Evolutionary conservation across 148 eudicot species (phyloP), one percentile per base, ranked within the genome.

Genomic region (Nyssa sinensis): DNA sequence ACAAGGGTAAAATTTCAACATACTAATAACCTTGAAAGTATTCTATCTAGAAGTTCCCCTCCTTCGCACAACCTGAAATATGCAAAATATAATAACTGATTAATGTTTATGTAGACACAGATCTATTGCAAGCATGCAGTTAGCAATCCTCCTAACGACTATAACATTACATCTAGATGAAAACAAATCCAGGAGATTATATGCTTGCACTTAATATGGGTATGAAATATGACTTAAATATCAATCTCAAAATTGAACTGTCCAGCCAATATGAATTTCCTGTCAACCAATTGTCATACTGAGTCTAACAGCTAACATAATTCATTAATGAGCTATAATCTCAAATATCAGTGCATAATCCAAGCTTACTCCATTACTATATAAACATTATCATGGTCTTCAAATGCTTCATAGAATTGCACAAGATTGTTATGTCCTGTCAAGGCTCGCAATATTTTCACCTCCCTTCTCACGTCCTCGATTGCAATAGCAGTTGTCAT

Each of bases 401-500:
- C 93, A 74, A 73, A 87, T 57, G 93, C 89, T 64, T 89, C 93
- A 74, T 87, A 79, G 80, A 87, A 85, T 31, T 82, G 76, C 16
- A 81, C 89, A 16, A 89, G 79, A 74, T 89, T 87, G 23, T 39
- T 53, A 65, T 89, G 93, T 31, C 88, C 89, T 0, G 84, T 34
- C 72, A 89, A 78, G 1, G 84, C 84, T 31, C 75, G 83, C 73
- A 89, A 75, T 57, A 89, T 89, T 73, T 85, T 85, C 67, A 89
- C 87, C 69, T 89, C 93, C 67, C 93, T 80, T 77, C 93, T 83
- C 67, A 89, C 91, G 67, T 87, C 93, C 79, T 89, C 93, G 34
- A 87, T 81, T 24, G 93, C 91, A 62, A 89, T 83, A 25, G 87
- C 88, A 5, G 93, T 87, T 27, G 91, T 83, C 93, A 89, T 85